Evolutionary conservation across 106 monocot species (phyloP), one percentile per base, ranked within the genome.

Genomic region (Dioscorea dumetorum): DNA sequence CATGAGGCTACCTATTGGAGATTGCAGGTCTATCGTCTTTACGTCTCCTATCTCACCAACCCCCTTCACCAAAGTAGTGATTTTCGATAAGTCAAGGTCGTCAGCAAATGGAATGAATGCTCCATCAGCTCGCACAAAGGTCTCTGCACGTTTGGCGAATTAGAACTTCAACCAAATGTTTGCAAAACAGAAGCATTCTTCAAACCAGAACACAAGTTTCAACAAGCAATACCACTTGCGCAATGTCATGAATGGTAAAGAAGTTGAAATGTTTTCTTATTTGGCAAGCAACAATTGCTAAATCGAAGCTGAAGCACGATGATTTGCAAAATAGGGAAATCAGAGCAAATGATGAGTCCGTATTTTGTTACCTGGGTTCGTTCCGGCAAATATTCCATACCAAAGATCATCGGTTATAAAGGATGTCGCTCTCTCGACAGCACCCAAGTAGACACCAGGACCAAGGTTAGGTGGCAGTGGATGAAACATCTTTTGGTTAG

Each of bases 401-500:
- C 97, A 97, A 60, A 92, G 86, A 81, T 97, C 92, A 79, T 97
- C 97, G 0, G 88, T 90, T 35, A 92, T 97, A 41, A 97, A 88
- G 61, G 91, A 92, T 32, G 97, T 97, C 48, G 97, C 91, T 68
- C 91, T 97, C 70, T 97, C 97, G 9, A 97, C 97, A 51, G 97
- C 97, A 28, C 97, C 97, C 20, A 97, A 72, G 77, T 97, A 97
- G 50, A 92, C 92, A 13, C 97, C 97, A 67, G 97, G 97, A 13
- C 97, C 97, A 79, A 87, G 91, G 70, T 92, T 97, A 28, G 97
- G 92, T 23, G 97, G 97, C 48, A 97, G 80, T 3, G 97, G 97
- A 80, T 97, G 91, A 84, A 86, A 97, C 97, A 97, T 97, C 67
- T 97, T 97, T 76, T 92, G 97, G 60, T 86, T 97, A 50, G 97